A percentile compares a stretch with the other conserved stretches of the same genome.
These are phyloP conservation scores for Hippophae rhamnoides DNA, from an alignment of 306 rosid species.

Conservation along the genomic window DNA sequence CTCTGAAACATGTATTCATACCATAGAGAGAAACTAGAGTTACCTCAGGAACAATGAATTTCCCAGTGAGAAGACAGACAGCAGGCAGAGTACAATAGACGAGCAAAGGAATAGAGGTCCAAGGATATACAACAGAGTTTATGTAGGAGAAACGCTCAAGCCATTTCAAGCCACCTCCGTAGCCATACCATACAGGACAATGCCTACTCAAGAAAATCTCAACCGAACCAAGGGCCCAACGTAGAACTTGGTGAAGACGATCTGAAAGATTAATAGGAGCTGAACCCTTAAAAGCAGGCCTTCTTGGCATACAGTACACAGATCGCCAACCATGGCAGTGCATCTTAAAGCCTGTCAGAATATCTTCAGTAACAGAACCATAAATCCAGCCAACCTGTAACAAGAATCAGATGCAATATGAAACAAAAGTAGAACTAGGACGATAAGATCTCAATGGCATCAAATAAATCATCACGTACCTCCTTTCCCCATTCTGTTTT, in stretches of 20 bases:
- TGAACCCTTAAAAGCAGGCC: slow-evolving; percentile 92
- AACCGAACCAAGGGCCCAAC: slow-evolving; percentile 98
- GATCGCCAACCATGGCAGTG: slow-evolving; percentile 99
- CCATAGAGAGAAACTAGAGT: slow-evolving; percentile 1
- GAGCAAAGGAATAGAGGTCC: slow-evolving; percentile 85
- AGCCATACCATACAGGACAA: slow-evolving; percentile 94
- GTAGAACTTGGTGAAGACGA: slow-evolving; percentile 90
- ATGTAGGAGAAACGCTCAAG: slow-evolving; percentile 85
- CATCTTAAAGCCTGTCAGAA: slow-evolving; percentile 98
- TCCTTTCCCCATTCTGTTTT: slow-evolving; percentile 99
- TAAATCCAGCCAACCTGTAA: slow-evolving; percentile 94
- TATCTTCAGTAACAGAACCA: slow-evolving; percentile 97
- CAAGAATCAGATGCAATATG: slow-evolving; percentile 13
- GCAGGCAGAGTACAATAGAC: slow-evolving; percentile 91
- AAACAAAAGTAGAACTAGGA: slow-evolving; percentile 10
- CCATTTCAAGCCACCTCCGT: slow-evolving; percentile 77
- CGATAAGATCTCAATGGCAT: neutral
- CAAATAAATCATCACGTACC: slow-evolving; percentile 27
- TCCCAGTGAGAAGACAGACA: slow-evolving; percentile 85
- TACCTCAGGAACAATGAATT: slow-evolving; percentile 96
- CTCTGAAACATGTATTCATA: too few species aligned
- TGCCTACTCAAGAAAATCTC: slow-evolving; percentile 91
- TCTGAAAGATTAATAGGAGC: slow-evolving; percentile 95
- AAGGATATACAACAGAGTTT: slow-evolving; percentile 83
- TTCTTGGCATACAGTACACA: slow-evolving; percentile 85